Base-by-base conservation (phyloP, 2,329 filamentous ascomycete species). In the Sclerotinia minor region DNA sequence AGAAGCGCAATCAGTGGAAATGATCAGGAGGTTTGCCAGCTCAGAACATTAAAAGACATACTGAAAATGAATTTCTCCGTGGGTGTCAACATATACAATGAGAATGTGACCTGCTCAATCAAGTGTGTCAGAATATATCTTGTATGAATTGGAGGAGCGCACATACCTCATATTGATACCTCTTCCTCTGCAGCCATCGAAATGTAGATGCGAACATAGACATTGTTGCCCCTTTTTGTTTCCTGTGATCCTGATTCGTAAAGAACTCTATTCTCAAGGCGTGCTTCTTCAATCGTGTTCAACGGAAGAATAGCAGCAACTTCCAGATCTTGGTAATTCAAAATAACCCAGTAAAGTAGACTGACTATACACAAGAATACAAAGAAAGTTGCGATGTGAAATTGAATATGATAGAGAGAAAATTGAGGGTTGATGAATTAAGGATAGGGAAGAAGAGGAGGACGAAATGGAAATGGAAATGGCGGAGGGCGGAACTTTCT, bases 51-150 rank as follows among this genome's bases (percentile, higher is more conserved):
- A 49, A 44, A 38, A 38, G 53, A 65, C 92, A 68, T 85, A 98
- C 95, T 98, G 81, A 98, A 96, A 75, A 97, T 89, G 80, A 97
- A 94, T 80, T 97, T 97, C 83, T 99, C 95, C 64, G 91, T 93
- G 1, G 93, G 91, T 49, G 94, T 97, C 75, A 97, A 90, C 91
- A 99, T 98, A 84, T 99, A 98, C 35, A 98, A 86, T 70, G 91
- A 90, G 80, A 96, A 95, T 17, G 94, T 97, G 79, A 98, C 94
- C 83, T 99, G 92, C 77, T 96, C 91, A 82, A 96, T 96, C 91
- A 82, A 96, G 92, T 83, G 95, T 96, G 65, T 69, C 29, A 73
- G 64, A 47, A 68, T 35, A n/a, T 59, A 41, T 35, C 29, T 38
- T 15, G 5, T 55, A 45, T 35, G n/a, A 35, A 38, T 21, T 49